A percentile compares a stretch with the other conserved stretches of the same genome.
These are phyloP conservation scores for Trametes maxima DNA, from an alignment of 768 basidiomycete genomes.

Conservation along the genomic window DNA sequence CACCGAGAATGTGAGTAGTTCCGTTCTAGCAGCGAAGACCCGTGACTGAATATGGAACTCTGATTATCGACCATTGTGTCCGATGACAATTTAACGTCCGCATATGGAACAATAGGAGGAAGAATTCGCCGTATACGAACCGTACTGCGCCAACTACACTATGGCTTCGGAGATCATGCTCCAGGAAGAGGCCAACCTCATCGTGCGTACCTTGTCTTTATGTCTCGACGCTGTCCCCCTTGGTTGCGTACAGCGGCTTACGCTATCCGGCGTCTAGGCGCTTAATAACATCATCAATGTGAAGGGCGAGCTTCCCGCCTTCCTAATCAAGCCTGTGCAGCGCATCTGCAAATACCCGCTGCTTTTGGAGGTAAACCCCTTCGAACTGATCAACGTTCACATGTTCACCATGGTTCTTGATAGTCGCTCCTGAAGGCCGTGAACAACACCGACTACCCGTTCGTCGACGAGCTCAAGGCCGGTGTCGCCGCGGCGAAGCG, in stretches of 20 bases:
- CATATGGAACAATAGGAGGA: slow-evolving; percentile 78
- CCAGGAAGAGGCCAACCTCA: slow-evolving; percentile 82
- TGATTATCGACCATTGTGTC: slow-evolving; percentile 40
- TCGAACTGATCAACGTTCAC: not conserved
- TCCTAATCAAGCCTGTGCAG: slow-evolving; percentile 98
- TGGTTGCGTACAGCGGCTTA: slow-evolving; percentile 15
- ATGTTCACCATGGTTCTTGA: slow-evolving; percentile 9
- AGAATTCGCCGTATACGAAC: slow-evolving; percentile 94
- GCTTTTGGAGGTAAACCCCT: slow-evolving; percentile 75
- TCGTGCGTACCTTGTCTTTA: slow-evolving; percentile 51
- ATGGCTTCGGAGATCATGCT: slow-evolving; percentile 30
- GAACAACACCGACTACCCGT: slow-evolving; percentile 59
- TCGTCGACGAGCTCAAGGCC: slow-evolving; percentile 78
- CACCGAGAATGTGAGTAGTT: slow-evolving; percentile 71
- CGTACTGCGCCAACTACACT: slow-evolving; percentile 81
- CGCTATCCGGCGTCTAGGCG: slow-evolving; percentile 47
- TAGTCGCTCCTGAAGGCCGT: slow-evolving; percentile 80
- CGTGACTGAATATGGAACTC: slow-evolving; percentile 42
- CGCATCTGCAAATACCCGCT: slow-evolving; percentile 98
- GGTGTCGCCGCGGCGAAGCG: slow-evolving; percentile 89
- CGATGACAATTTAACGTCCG: slow-evolving; percentile 35
- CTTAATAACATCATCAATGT: slow-evolving; percentile 86
- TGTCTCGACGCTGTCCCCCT: slow-evolving; percentile 11
- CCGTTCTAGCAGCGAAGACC: slow-evolving; percentile 23
- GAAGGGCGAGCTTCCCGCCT: slow-evolving; percentile 90